These are phyloP conservation scores for Quercus aquifolioides DNA, from an alignment of 306 rosid genomes.

Conservation along the genomic window DNA sequence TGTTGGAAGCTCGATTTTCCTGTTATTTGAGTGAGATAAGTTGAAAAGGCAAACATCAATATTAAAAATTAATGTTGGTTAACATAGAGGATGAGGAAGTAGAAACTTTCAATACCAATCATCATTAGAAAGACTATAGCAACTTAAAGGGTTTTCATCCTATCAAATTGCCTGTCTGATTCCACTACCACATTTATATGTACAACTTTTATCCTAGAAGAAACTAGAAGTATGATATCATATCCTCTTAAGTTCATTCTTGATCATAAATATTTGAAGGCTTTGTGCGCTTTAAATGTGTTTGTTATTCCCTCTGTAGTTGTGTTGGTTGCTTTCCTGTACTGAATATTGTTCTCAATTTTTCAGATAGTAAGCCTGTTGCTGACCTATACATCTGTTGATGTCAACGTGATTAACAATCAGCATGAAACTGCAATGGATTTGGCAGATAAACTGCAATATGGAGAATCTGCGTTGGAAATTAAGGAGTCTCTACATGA, in stretches of 20 bases:
- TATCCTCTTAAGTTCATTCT: neutral
- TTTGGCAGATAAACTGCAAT: slow-evolving; percentile 78
- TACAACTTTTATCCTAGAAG: neutral
- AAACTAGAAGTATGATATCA: neutral
- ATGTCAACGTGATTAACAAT: slow-evolving; percentile 74
- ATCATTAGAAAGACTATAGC: neutral
- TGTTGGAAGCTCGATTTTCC: neutral
- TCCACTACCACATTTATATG: neutral
- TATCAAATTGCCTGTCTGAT: neutral
- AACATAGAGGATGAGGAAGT: neutral
- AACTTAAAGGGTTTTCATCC: neutral
- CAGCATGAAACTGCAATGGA: slow-evolving; percentile 85
- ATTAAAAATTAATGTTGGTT: neutral
- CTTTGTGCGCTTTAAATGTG: neutral
- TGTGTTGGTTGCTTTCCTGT: neutral
- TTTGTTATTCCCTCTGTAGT: neutral
- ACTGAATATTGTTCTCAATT: slow-evolving; percentile 18
- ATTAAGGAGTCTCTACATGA: slow-evolving; percentile 66
- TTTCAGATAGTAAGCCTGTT: slow-evolving; percentile 67
- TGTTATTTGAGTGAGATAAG: neutral
- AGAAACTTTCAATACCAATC: neutral
- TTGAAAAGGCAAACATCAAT: neutral
- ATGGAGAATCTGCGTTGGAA: slow-evolving; percentile 71
- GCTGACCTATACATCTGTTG: slow-evolving; percentile 54
- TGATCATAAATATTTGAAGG: neutral